These are phyloP conservation scores for Microcos paniculata DNA, from an alignment of 345 rosid genomes.

Conservation along the genomic window DNA sequence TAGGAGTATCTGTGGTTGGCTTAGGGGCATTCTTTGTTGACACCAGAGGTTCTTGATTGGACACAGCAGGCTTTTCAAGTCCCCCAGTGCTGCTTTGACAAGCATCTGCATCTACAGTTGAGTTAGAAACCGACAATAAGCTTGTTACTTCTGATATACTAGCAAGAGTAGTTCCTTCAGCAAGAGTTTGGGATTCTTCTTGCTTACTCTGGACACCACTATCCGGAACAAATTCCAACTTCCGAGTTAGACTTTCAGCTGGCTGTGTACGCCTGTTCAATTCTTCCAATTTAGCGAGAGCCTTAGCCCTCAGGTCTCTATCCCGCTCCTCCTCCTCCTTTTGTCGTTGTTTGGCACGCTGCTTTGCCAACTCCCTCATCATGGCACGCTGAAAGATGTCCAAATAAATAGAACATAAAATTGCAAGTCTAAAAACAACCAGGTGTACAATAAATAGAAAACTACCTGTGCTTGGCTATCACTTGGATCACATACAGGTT, in stretches of 20 bases:
- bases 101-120: constrained; percentile 20
- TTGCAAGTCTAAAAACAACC: constrained; percentile 17
- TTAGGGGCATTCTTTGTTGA: constrained; percentile 31
- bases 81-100: constrained; percentile 26
- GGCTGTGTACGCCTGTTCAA: constrained; percentile 69
- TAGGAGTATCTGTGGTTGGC: constrained; percentile 23
- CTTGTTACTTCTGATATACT: constrained; percentile 28
- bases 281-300: constrained; percentile 79
- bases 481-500: constrained; percentile 36
- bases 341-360: constrained; percentile 65
- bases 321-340: constrained; percentile 89
- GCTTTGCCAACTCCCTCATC: constrained; percentile 73
- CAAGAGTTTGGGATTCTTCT: constrained; percentile 32
- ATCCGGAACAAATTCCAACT: constrained; percentile 35
- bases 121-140: constrained; percentile 23
- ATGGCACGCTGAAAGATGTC: constrained; percentile 56
- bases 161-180: constrained; percentile 28
- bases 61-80: constrained; percentile 36
- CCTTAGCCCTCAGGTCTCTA: constrained; percentile 89
- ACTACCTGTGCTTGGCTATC: constrained; percentile 58
- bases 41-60: constrained; percentile 30
- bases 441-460: constrained; percentile 13
- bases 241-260: constrained; percentile 43
- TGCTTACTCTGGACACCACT: constrained; percentile 34
- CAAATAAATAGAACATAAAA: constrained; percentile 16